Evolutionary conservation across 1,284 basidiomycete genomes (phyloP), one percentile per base, ranked within the genome.

Genomic region (Leccinum subrobustum): DNA sequence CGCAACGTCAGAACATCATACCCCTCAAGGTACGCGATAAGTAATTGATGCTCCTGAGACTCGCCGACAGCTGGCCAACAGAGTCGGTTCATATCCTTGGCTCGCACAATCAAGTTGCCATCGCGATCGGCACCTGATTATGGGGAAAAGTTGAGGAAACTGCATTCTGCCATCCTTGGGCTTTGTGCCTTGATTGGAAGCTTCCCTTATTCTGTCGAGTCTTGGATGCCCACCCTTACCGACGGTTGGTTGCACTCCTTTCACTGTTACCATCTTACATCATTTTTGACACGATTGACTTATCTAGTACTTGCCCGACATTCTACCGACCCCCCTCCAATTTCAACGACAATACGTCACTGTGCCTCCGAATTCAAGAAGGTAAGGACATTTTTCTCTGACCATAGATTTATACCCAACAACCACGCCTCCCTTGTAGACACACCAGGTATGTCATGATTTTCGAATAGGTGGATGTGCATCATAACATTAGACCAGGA

Each of bases 161-260:
- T 98, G 56, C 96, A 98, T 75, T 91, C 91, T 44, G 94, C 92
- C 5, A 89, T 99, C 44, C 81, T 98, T 57, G 96, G 96, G 67
- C 81, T 98, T 57, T 97, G 95, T 69, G 86, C 89, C 47, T 81
- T 93, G 57, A 84, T 92, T 52, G 89, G 91, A 73, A 90, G 88
- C 63, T 85, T 86, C 70, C 89, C 89, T n/a, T 93, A 87, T 73
- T 88, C 88, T 12, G 84, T 91, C 4, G 88, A 89, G 69, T 78
- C 84, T 16, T 91, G 89, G 89, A 86, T 91, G 83, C 89, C 89
- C 25, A 77, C 88, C 33, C 77, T 91, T 61, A 89, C 89, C 47
- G 89, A 91, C 78, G 83, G 90, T 89, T 66, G 39, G 74, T 64
- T 59, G 35, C 29, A 63, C 12, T 53, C 29, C 29, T 39, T 50